Conservation (phyloP, 305 asterid genomes). For the Euphrasia arctica region DNA sequence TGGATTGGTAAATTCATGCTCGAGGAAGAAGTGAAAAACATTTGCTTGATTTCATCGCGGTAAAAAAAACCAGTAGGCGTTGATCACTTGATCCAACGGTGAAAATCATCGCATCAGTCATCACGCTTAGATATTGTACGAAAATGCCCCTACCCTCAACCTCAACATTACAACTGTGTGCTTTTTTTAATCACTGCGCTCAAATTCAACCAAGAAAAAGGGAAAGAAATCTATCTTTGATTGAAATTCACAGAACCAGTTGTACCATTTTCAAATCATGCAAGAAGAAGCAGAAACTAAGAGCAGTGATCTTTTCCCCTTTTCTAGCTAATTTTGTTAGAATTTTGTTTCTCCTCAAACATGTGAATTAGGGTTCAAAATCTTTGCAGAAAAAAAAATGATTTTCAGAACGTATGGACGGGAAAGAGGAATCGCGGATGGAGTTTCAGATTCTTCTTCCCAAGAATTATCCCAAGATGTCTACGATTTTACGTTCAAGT, state of each 20-base stretch:
- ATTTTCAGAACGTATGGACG: slow-evolving; percentile 56
- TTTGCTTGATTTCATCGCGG: too few relatives aligned
- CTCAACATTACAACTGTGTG: slow-evolving; percentile 19
- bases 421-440: slow-evolving; percentile 40
- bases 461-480: slow-evolving; percentile 57
- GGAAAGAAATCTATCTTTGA: neutral
- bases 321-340: neutral
- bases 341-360: slow-evolving; percentile 15
- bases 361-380: slow-evolving; percentile 20
- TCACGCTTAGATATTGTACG: slow-evolving; percentile 7
- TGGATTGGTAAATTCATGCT: too few relatives aligned
- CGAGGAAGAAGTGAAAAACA: too few relatives aligned
- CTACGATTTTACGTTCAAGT: slow-evolving; percentile 44
- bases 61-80: neutral
- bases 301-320: slow-evolving; percentile 15
- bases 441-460: slow-evolving; percentile 39
- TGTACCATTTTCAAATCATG: slow-evolving; percentile 23
- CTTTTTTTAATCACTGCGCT: neutral
- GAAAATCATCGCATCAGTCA: slow-evolving; percentile 26
- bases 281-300: slow-evolving; percentile 16
- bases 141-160: slow-evolving; percentile 16
- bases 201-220: slow-evolving; percentile 9
- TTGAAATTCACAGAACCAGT: slow-evolving; percentile 11
- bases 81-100: neutral
- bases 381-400: slow-evolving; percentile 26